Evolutionary conservation across 352 stramenopile species (phyloP), one percentile per base, ranked within the genome.

Genomic region (Globisporangium cystogenes): DNA sequence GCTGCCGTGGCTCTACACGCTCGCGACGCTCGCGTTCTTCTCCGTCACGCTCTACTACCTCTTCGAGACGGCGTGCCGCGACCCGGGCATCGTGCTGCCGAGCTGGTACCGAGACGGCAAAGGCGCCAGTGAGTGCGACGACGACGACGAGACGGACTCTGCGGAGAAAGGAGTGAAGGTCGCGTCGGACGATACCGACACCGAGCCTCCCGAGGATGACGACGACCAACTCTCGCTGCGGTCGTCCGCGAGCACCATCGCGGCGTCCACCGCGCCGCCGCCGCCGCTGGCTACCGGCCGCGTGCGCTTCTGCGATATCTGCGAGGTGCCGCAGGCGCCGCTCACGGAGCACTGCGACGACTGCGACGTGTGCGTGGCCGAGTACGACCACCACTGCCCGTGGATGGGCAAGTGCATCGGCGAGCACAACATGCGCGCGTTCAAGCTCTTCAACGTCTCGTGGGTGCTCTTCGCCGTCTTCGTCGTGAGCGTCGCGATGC

Each of bases 341-440:
- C 69, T 69, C 46, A 87, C 87, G 5, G 80, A 90, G 16, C 93
- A 98, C 67, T 98, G 93, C 74, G 78, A 96, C 12, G 89, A 98
- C 53, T 98, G 91, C 50, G 88, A 93, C 56, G 86, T 97, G 39
- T 98, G 93, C 59, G 79, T 98, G 27, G 86, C 82, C 62, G 79
- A 77, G 7, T 84, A 86, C 46, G 77, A 93, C 43, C 93, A 98
- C 71, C 89, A 98, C 60, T 97, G 90, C 69, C 90, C 92, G 33
- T 98, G 89, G 87, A 96, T 96, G 84, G 88, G 91, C 46, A 98
- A 96, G 48, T 97, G 88, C 62, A 97, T 98, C 61, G 92, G 90
- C 18, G 81, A 85, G 59, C 83, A 73, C 52, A 98, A 97, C 73
- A 88, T 96, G 63, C 74, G 75, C 49, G 78, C 80, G 36, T 98